Conservation (phyloP, 805 yeast genomes). For the Suhomyces faveliae region DNA sequence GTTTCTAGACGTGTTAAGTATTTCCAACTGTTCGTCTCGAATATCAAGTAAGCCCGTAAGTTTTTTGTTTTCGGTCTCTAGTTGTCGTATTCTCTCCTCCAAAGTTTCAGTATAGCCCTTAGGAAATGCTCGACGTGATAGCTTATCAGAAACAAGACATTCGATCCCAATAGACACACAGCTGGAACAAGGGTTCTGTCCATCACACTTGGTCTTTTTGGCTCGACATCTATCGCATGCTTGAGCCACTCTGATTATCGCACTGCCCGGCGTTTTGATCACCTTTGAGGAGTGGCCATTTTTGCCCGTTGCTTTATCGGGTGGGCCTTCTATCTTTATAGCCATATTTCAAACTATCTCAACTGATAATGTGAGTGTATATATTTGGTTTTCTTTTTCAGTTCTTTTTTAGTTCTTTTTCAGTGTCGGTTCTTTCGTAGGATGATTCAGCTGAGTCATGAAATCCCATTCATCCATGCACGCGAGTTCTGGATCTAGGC, state of each 20-base stretch:
- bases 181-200: conserved; percentile 73
- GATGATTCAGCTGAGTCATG: conserved; percentile 7
- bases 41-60: conserved; percentile 61
- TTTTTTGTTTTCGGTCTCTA: conserved; percentile 77
- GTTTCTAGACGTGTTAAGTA: conserved; percentile 14
- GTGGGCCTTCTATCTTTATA: background rate
- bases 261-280: conserved; percentile 69
- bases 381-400: background rate
- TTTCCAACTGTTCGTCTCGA: conserved; percentile 60
- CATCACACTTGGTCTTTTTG: conserved; percentile 78
- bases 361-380: background rate
- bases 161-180: conserved; percentile 84
- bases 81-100: conserved; percentile 83
- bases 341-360: background rate
- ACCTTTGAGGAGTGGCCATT: conserved; percentile 28
- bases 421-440: too few species aligned
- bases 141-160: conserved; percentile 82
- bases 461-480: conserved; percentile 2
- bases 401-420: too few species aligned
- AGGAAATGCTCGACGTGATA: conserved; percentile 85
- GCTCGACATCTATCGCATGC: conserved; percentile 90
- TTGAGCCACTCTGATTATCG: conserved; percentile 73
- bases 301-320: background rate
- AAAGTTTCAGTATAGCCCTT: conserved; percentile 89
- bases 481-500: background rate